These are phyloP conservation scores for Cyberlindnera maritima DNA, from an alignment of 805 yeast genomes.

Conservation along the genomic window DNA sequence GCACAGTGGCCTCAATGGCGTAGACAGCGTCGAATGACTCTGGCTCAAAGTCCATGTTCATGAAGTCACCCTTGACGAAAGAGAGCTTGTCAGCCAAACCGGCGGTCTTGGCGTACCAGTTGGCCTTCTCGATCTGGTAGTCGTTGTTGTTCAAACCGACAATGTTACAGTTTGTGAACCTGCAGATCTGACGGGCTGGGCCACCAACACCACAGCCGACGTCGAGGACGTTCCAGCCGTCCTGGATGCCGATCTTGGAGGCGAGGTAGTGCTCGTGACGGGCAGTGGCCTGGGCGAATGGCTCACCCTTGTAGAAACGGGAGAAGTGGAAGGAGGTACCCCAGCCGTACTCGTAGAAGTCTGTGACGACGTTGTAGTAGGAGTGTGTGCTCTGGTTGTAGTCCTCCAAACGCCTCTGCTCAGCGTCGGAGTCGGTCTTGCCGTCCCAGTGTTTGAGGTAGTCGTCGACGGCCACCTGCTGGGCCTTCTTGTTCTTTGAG, in stretches of 20 bases:
- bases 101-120: conserved; percentile 65
- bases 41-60: conserved; percentile 96
- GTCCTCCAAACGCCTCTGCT: conserved; percentile 71
- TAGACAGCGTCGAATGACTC: conserved; percentile 93
- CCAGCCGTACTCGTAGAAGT: conserved; percentile 99
- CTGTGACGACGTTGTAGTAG: conserved; percentile 95
- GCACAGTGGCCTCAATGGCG: conserved; percentile 98
- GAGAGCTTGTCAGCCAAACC: conserved; percentile 70
- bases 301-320: conserved; percentile 89
- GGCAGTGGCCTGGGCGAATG: conserved; percentile 91
- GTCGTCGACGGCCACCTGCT: conserved; percentile 79
- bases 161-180: conserved; percentile 84
- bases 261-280: conserved; percentile 97
- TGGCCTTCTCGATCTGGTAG: conserved; percentile 92
- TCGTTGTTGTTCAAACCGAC: conserved; percentile 96
- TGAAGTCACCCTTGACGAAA: conserved; percentile 95
- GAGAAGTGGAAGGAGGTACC: conserved; percentile 98
- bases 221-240: conserved; percentile 85
- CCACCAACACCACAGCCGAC: conserved; percentile 99
- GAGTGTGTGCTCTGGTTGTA: conserved; percentile 91
- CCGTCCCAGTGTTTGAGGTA: conserved; percentile 98
- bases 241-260: conserved; percentile 72
- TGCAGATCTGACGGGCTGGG: conserved; percentile 93
- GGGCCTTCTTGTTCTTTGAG: conserved; percentile 74
- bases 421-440: conserved; percentile 69